phyloP scores from a whole-genome alignment of 257 asterid genomes.

The Hygrophila difformis region DNA sequence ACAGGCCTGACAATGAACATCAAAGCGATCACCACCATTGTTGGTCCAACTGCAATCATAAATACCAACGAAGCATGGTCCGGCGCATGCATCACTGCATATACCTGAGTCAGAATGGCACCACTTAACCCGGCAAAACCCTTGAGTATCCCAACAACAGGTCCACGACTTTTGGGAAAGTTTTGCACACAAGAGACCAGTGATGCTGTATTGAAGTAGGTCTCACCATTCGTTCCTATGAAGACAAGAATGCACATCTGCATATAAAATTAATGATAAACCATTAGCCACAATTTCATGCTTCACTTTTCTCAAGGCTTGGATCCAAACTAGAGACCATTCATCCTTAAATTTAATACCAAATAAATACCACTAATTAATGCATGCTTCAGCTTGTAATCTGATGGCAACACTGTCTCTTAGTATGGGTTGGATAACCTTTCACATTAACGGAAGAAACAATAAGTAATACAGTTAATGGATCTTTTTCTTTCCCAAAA shows the following conservation, averaged over 20 bases:
- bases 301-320: conserved; percentile 1
- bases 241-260: conserved; percentile 66
- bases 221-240: conserved; percentile 60
- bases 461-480: no score
- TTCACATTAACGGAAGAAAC: no score
- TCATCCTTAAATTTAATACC: background rate
- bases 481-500: no score
- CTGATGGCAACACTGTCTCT: no score
- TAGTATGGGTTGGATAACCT: no score
- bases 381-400: background rate
- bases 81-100: conserved; percentile 32
- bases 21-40: conserved; percentile 41
- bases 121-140: conserved; percentile 62
- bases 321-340: background rate
- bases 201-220: conserved; percentile 55
- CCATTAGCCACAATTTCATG: conserved; percentile 2
- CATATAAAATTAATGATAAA: background rate
- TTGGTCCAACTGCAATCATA: conserved; percentile 58
- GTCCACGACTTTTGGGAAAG: conserved; percentile 63
- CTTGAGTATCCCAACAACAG: conserved; percentile 60
- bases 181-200: conserved; percentile 54
- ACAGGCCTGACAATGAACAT: conserved; percentile 47
- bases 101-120: conserved; percentile 54
- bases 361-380: background rate
- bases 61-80: conserved; percentile 52